Evolutionary conservation across 352 stramenopile genomes (phyloP).

Genomic region (Phytophthora chlamydospora): DNA sequence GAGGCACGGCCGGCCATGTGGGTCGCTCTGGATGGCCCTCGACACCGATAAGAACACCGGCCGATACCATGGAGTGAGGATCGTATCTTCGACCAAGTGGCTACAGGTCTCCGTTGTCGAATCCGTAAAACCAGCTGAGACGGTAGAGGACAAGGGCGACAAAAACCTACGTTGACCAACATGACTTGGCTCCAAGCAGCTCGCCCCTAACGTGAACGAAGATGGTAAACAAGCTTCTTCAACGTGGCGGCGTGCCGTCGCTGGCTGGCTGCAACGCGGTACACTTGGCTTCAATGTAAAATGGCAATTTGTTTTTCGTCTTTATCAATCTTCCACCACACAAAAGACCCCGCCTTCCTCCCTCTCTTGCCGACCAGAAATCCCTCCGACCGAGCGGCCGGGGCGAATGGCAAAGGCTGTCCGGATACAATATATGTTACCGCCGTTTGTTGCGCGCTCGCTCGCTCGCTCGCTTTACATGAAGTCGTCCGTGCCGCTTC

Average conservation of each 20-base stretch:
- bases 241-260: constrained; percentile 16
- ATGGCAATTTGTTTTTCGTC: constrained; percentile 33
- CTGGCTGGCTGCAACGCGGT: neutral
- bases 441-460: constrained; percentile 6
- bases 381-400: constrained; percentile 16
- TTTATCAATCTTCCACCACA: constrained; percentile 41
- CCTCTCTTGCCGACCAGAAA: constrained; percentile 15
- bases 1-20: neutral
- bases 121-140: constrained; percentile 21
- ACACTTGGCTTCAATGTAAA: constrained; percentile 26
- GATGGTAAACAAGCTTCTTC: constrained; percentile 15
- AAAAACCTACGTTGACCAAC: constrained; percentile 1
- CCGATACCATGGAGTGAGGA: constrained; percentile 7
- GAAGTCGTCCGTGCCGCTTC: constrained; percentile 76
- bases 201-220: constrained; percentile 6
- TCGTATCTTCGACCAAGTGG: constrained; percentile 15
- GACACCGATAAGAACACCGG: neutral
- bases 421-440: constrained; percentile 42
- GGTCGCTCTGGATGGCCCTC: neutral
- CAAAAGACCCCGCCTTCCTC: constrained; percentile 17
- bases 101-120: constrained; percentile 10
- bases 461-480: constrained; percentile 56
- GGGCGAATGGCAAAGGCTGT: constrained; percentile 23
- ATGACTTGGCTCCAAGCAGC: constrained; percentile 19
- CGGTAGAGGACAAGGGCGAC: constrained; percentile 10